A percentile compares a stretch with the other conserved stretches of the same genome.
Conservation (phyloP, 768 basidiomycete genomes). For the Cystoderma amianthinum region DNA sequence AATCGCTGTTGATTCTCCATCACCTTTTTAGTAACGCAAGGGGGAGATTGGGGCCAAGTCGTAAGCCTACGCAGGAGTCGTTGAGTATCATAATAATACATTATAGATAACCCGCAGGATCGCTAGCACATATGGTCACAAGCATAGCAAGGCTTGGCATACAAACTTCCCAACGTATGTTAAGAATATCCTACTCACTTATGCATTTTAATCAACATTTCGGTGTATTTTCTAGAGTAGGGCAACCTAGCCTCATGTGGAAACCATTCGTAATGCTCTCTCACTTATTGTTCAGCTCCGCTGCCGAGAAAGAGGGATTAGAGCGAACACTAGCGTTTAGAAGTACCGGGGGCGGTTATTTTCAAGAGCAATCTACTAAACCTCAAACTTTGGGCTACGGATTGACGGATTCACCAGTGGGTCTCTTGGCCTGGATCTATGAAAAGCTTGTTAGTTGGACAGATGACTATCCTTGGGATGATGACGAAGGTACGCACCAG, state of each 20-base stretch:
- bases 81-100: background rate
- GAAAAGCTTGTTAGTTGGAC: slow-evolving; percentile 41
- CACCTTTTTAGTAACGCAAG: slow-evolving; percentile 29
- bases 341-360: slow-evolving; percentile 28
- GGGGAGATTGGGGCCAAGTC: slow-evolving; percentile 40
- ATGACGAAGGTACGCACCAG: slow-evolving; percentile 38
- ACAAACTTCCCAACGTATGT: slow-evolving; percentile 41
- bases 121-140: slow-evolving; percentile 28
- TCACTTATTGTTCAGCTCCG: slow-evolving; percentile 19
- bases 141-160: slow-evolving; percentile 45
- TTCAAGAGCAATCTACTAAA: slow-evolving; percentile 31
- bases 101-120: slow-evolving; percentile 18
- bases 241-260: slow-evolving; percentile 13
- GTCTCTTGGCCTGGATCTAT: slow-evolving; percentile 46
- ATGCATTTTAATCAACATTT: background rate
- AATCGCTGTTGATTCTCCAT: background rate
- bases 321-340: slow-evolving; percentile 19
- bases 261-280: slow-evolving; percentile 17
- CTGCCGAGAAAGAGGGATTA: slow-evolving; percentile 22
- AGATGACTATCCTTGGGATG: slow-evolving; percentile 44
- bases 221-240: slow-evolving; percentile 6
- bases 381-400: slow-evolving; percentile 50
- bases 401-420: slow-evolving; percentile 51
- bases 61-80: too few species aligned
- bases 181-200: slow-evolving; percentile 8